Evolutionary conservation across 2,329 filamentous ascomycete species (phyloP), one percentile per base, ranked within the genome.

Genomic region (Colletotrichum sp.): DNA sequence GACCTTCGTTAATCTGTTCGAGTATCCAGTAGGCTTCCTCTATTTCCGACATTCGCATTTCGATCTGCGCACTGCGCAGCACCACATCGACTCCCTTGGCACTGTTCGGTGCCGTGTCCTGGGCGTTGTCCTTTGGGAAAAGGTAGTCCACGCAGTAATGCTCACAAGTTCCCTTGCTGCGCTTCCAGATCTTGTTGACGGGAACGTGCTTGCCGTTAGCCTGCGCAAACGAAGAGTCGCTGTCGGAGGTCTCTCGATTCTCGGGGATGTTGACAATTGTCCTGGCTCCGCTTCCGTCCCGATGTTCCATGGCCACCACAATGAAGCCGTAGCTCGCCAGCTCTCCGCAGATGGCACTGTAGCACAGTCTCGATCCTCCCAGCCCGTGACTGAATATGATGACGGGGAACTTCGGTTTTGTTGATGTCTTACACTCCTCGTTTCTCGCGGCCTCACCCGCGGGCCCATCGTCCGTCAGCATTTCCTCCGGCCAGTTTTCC

Each of bases 351-450:
- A 94, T 85, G 18, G 89, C 88, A 22, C 90, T 92, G 79, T 93
- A 93, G 77, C 89, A 90, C 4, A 92, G 93, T 63, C 92, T 84
- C 3, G 90, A 93, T 0, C 92, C 92, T 7, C 92, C 92, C 8
- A 94, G 83, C 0, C 92, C 92, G 81, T 94, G 92, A 79, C 90
- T 93, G 82, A 94, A 94, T 26, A 94, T 86, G 39, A 94, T 85
- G 26, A 93, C 84, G 2, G 92, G 92, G 75, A 93, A 94, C 6
- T 77, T 85, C 1, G 91, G 90, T 75, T 79, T 82, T 34, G 83
- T 82, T 4, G 79, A 70, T 2, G 79, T 77, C 26, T 30, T 67
- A 65, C 22, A 70, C 65, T 72, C 74, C 59, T 81, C 77, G 59
- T 76, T 55, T 22, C 77, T 73, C 87, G 86, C 62, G 52, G 78